Evolutionary conservation across 371 early-diverging fungal species (phyloP).

Genomic region (Rhizopus sp.): DNA sequence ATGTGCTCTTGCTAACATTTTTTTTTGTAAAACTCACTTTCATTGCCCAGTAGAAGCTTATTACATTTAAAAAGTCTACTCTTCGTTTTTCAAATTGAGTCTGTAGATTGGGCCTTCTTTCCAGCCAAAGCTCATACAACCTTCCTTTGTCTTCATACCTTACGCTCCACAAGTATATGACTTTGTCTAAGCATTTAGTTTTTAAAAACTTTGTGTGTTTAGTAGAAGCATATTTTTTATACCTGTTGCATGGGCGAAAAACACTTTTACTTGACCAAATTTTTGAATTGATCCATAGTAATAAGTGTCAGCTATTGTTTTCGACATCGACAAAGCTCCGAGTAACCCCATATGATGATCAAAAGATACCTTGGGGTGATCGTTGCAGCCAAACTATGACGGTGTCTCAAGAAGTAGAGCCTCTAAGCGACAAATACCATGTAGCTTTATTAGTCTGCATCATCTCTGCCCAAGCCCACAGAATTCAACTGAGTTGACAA

Average conservation of each 20-base stretch:
- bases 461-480: constrained; percentile 11
- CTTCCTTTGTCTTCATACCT: constrained; percentile 7
- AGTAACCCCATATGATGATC: neutral
- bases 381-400: neutral
- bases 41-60: constrained; percentile 14
- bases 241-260: neutral
- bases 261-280: constrained; percentile 1
- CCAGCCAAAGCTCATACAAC: constrained; percentile 8
- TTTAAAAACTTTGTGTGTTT: constrained; percentile 2
- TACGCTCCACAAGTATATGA: constrained; percentile 2
- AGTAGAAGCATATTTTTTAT: constrained; percentile 2
- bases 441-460: constrained; percentile 6
- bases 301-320: neutral
- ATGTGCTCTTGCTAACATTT: constrained; percentile 8
- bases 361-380: constrained; percentile 1
- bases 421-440: neutral
- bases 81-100: constrained; percentile 11
- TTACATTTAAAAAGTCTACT: constrained; percentile 5
- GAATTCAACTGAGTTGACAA: constrained; percentile 12
- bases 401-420: neutral
- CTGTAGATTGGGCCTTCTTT: constrained; percentile 6
- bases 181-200: constrained; percentile 10
- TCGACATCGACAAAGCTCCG: neutral
- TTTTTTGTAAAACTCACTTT: constrained; percentile 13
- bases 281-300: neutral